A percentile compares a stretch with the other conserved stretches of the same genome.
Conservation (phyloP, 495 filamentous ascomycete species). For the Astrothelium subdiscretum region DNA sequence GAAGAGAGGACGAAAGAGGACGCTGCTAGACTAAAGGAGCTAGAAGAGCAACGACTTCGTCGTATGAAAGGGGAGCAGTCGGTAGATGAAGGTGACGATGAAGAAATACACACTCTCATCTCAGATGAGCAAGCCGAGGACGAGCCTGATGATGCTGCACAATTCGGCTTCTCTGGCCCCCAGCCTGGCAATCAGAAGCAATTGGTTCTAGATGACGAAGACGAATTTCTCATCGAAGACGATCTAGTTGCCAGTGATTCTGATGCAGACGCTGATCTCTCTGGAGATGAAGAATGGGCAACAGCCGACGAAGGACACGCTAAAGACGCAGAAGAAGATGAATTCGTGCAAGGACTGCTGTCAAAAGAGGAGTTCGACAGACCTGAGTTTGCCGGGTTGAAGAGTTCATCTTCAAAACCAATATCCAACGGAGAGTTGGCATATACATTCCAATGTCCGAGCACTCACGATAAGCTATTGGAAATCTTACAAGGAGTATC, state of each 20-base stretch:
- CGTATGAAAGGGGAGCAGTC: conserved; percentile 57
- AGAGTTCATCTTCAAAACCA: neutral
- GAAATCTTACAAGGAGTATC: conserved; percentile 47
- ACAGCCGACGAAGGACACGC: conserved; percentile 30
- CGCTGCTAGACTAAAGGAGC: conserved; percentile 56
- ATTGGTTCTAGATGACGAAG: conserved; percentile 69
- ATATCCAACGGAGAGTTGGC: conserved; percentile 42
- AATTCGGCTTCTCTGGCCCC: conserved; percentile 42
- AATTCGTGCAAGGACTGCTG: conserved; percentile 55
- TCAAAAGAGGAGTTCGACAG: conserved; percentile 23
- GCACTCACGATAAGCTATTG: conserved; percentile 62
- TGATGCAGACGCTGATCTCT: conserved; percentile 35
- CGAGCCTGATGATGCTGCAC: conserved; percentile 40
- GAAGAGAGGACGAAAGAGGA: conserved; percentile 75
- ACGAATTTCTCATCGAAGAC: conserved; percentile 83
- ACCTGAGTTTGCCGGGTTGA: conserved; percentile 12
- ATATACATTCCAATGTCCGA: conserved; percentile 76
- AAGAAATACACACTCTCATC: conserved; percentile 14
- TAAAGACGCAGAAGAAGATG: conserved; percentile 36
- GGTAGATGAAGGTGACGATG: conserved; percentile 16
- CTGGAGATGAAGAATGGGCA: conserved; percentile 4
- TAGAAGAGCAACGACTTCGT: conserved; percentile 63
- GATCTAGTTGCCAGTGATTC: conserved; percentile 64
- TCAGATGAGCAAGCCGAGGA: conserved; percentile 28
- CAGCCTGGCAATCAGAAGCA: conserved; percentile 26